These are phyloP conservation scores for Yarrowia sp. DNA, from an alignment of 805 yeast genomes.

Conservation along the genomic window DNA sequence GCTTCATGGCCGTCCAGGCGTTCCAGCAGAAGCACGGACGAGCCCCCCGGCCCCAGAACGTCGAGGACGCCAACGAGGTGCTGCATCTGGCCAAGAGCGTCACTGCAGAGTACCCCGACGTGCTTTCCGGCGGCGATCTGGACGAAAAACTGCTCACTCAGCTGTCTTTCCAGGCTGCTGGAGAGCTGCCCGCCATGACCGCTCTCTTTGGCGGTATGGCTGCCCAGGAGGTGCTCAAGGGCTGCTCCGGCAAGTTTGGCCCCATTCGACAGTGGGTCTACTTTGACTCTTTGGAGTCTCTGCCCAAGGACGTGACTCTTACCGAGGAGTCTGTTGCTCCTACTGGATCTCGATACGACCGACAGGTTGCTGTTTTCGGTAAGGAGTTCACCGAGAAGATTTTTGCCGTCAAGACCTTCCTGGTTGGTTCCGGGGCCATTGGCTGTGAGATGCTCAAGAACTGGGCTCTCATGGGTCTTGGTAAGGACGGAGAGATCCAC, in stretches of 20 bases:
- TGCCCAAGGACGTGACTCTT: slow-evolving; percentile 58
- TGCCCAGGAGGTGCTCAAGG: slow-evolving; percentile 95
- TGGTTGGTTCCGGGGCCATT: slow-evolving; percentile 98
- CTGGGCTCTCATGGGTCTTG: slow-evolving; percentile 97
- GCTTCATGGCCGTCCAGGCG: slow-evolving; percentile 81
- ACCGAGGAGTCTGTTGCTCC: slow-evolving; percentile 71
- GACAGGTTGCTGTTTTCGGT: slow-evolving; percentile 95
- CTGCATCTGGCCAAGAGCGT: slow-evolving; percentile 57
- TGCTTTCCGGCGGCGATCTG: slow-evolving; percentile 56
- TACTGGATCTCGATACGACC: slow-evolving; percentile 78
- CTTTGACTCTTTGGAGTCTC: slow-evolving; percentile 89
- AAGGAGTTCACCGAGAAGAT: slow-evolving; percentile 65
- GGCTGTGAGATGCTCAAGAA: slow-evolving; percentile 98
- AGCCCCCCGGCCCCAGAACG: slow-evolving; percentile 74
- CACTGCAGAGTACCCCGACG: slow-evolving; percentile 53
- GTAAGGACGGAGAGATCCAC: slow-evolving; percentile 76
- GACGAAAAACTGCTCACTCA: slow-evolving; percentile 66
- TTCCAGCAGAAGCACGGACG: slow-evolving; percentile 62
- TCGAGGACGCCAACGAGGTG: slow-evolving; percentile 68
- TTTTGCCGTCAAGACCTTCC: slow-evolving; percentile 74
- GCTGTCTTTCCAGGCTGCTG: slow-evolving; percentile 79
- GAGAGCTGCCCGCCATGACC: slow-evolving; percentile 84
- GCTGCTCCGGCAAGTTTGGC: slow-evolving; percentile 91
- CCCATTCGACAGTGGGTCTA: slow-evolving; percentile 90
- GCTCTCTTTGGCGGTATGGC: slow-evolving; percentile 92